Percentiles rank a stretch among this genome's conserved stretches.
These are phyloP conservation scores for Rubia occidens DNA, from an alignment of 305 asterid genomes.

Conservation along the genomic window DNA sequence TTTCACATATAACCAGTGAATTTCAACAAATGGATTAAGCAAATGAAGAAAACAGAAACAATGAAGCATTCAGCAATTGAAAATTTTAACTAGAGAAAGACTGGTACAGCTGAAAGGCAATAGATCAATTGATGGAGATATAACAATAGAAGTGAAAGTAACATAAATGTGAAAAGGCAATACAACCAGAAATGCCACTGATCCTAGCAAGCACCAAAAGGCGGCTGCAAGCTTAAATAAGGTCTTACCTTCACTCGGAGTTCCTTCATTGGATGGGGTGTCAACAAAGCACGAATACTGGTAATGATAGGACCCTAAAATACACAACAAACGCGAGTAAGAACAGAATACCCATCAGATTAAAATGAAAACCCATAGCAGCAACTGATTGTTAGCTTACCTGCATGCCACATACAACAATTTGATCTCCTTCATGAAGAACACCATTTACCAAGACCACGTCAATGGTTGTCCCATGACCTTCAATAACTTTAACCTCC, in stretches of 20 bases:
- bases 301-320: slow-evolving; percentile 81
- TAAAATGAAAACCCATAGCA: slow-evolving; percentile 15
- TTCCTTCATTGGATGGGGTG: slow-evolving; percentile 99
- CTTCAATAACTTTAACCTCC: slow-evolving; percentile 97
- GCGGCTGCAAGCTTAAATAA: not conserved
- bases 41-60: not conserved
- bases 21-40: no score
- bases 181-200: not conserved
- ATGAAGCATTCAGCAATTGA: not conserved
- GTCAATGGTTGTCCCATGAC: slow-evolving; percentile 95
- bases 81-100: not conserved
- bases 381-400: slow-evolving; percentile 25
- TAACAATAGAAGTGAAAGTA: not conserved
- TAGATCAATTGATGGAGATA: not conserved
- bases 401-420: slow-evolving; percentile 96
- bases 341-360: slow-evolving; percentile 12
- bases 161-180: not conserved
- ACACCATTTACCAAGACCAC: slow-evolving; percentile 91
- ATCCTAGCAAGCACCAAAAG: not conserved
- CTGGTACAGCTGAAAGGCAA: not conserved
- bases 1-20: no score
- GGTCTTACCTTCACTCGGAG: slow-evolving; percentile 82
- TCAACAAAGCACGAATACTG: slow-evolving; percentile 77
- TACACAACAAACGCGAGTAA: slow-evolving; percentile 8
- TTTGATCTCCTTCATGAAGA: slow-evolving; percentile 96